Percentiles rank a stretch among this genome's conserved stretches.
Evolutionary conservation across 495 filamentous ascomycete species (phyloP).

Genomic region (Trichoderma gamsii): DNA sequence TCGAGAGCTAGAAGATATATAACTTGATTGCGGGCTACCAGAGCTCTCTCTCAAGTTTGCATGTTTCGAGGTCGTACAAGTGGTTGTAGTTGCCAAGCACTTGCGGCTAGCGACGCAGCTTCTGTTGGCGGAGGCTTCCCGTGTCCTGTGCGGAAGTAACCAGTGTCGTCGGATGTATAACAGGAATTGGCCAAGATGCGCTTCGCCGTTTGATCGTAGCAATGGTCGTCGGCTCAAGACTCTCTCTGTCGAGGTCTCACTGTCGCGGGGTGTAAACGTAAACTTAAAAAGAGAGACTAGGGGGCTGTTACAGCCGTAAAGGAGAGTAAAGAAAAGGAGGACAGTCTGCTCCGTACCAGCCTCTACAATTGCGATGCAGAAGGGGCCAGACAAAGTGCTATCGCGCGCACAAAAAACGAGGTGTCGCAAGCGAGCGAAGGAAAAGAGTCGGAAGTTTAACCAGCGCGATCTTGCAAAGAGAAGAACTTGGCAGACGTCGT

Average conservation of each 20-base stretch:
- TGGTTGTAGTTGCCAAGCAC: neutral
- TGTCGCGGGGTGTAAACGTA: conserved; percentile 4
- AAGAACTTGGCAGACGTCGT: neutral
- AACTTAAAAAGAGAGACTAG: neutral
- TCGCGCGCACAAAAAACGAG: neutral
- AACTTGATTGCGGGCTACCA: conserved; percentile 10
- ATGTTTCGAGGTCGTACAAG: neutral
- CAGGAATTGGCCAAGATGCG: neutral
- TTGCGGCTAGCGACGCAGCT: conserved; percentile 3
- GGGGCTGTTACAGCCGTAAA: neutral
- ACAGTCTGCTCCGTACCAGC: neutral
- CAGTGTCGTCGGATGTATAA: neutral
- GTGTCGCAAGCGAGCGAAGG: neutral
- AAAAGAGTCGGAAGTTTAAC: neutral
- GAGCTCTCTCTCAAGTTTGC: conserved; percentile 10
- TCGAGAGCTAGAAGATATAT: neutral
- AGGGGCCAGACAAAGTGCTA: neutral
- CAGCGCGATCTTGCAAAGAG: neutral
- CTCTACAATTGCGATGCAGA: neutral
- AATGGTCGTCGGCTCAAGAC: neutral
- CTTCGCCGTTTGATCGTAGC: neutral
- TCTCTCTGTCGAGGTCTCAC: conserved; percentile 1
- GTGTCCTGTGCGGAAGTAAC: neutral
- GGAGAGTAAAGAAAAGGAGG: neutral
- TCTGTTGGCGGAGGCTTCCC: neutral